Conservation (phyloP, 73 alveolate species). For the Uronychia binucleata region DNA sequence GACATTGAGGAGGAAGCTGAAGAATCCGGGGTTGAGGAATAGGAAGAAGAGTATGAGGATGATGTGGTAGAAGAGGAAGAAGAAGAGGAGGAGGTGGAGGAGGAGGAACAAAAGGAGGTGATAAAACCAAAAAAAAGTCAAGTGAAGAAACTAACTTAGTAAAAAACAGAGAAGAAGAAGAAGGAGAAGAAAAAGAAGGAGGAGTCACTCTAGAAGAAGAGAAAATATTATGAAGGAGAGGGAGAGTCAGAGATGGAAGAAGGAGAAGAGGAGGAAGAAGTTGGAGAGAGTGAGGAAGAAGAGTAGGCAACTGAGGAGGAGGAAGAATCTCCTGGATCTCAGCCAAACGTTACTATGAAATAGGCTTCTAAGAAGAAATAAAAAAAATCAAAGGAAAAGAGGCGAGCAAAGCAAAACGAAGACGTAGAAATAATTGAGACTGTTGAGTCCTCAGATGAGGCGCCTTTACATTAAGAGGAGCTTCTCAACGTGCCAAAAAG, state of each 20-base stretch:
- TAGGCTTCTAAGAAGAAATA: no score
- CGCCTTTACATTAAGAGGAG: no score
- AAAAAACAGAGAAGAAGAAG: background rate
- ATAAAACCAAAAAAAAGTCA: no score
- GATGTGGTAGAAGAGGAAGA: background rate
- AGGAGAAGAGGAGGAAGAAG: background rate
- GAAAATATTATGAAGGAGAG: background rate
- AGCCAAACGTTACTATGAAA: no score
- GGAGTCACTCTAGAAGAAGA: no score
- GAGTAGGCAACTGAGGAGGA: background rate
- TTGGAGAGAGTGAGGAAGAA: background rate
- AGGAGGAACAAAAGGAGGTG: background rate
- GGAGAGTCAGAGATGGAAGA: constrained; percentile 7
- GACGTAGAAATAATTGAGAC: no score
- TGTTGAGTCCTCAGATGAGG: no score
- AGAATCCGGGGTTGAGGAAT: background rate
- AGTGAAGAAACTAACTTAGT: no score
- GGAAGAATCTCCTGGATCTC: background rate
- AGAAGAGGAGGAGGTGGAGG: background rate
- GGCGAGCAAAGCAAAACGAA: no score
- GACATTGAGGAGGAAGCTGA: constrained; percentile 9
- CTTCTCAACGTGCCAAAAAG: no score
- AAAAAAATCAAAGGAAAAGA: no score
- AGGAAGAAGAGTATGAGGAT: background rate
- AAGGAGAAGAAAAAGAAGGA: background rate